These are phyloP conservation scores for Leptographium flavum DNA, from an alignment of 2,329 filamentous ascomycete genomes.

Conservation along the genomic window DNA sequence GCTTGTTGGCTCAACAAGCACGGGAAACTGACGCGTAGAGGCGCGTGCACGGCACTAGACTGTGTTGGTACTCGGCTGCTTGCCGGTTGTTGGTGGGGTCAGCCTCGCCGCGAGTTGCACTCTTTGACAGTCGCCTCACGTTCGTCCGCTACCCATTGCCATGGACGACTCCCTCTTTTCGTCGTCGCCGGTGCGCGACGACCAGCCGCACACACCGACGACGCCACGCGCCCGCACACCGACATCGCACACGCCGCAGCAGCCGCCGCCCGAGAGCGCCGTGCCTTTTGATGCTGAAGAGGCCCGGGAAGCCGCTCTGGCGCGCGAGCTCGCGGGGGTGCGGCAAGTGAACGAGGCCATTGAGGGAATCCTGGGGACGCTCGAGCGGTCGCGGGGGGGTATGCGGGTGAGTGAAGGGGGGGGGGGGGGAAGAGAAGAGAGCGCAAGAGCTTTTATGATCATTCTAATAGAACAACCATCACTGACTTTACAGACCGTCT, in stretches of 20 bases:
- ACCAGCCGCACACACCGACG: constrained; percentile 28
- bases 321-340: constrained; percentile 68
- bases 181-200: constrained; percentile 13
- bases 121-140: no score
- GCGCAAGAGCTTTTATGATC: no score
- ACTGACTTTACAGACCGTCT: constrained; percentile 52
- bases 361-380: constrained; percentile 58
- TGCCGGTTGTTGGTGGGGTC: not conserved
- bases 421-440: not conserved
- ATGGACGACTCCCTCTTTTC: constrained; percentile 14
- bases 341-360: constrained; percentile 79
- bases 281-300: constrained; percentile 46
- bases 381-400: constrained; percentile 59
- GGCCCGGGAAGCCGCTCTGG: constrained; percentile 58
- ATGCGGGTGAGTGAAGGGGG: constrained; percentile 36
- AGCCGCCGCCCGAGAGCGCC: constrained; percentile 12
- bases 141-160: no score
- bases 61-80: not conserved
- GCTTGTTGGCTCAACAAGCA: no score
- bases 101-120: not conserved
- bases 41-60: constrained; percentile 3
- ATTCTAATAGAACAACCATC: not conserved
- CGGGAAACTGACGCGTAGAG: constrained; percentile 10
- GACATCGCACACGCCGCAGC: constrained; percentile 14
- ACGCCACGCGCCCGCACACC: constrained; percentile 26